phyloP scores from a whole-genome alignment of 2,329 filamentous ascomycete species.

The Verticillium albo-atrum region DNA sequence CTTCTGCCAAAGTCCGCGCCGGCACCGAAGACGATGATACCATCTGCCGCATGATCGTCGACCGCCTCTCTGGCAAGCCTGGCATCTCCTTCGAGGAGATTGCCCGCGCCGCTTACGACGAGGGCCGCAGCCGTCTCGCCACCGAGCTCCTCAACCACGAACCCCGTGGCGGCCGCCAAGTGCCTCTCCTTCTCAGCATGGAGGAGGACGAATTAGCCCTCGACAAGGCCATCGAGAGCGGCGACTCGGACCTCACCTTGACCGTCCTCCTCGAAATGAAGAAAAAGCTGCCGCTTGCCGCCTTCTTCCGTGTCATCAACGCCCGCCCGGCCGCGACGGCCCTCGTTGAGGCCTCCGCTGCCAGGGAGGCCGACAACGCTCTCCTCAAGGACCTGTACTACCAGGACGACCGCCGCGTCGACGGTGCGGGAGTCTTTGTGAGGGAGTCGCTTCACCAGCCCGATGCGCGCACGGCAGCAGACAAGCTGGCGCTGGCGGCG shows the following conservation, averaged over 20 bases:
- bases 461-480: conserved; percentile 63
- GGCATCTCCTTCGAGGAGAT: conserved; percentile 96
- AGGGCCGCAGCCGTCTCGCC: conserved; percentile 83
- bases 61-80: conserved; percentile 78
- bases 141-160: conserved; percentile 92
- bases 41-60: conserved; percentile 81
- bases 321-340: conserved; percentile 79
- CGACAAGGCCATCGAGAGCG: conserved; percentile 94
- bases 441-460: conserved; percentile 75
- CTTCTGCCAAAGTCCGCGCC: conserved; percentile 84
- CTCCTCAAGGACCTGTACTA: conserved; percentile 95
- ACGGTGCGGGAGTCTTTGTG: conserved; percentile 83
- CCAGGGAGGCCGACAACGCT: conserved; percentile 64
- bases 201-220: conserved; percentile 92
- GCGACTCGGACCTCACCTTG: conserved; percentile 89
- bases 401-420: conserved; percentile 86
- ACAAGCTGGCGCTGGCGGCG: conserved; percentile 83
- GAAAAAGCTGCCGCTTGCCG: conserved; percentile 83
- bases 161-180: conserved; percentile 90
- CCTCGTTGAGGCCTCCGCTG: conserved; percentile 79
- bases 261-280: conserved; percentile 84
- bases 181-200: conserved; percentile 88
- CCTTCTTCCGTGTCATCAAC: conserved; percentile 91
- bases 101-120: conserved; percentile 87
- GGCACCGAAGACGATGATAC: conserved; percentile 83